Base-by-base conservation (phyloP, 164 flowering plant genomes). In the Akebia trifoliata region DNA sequence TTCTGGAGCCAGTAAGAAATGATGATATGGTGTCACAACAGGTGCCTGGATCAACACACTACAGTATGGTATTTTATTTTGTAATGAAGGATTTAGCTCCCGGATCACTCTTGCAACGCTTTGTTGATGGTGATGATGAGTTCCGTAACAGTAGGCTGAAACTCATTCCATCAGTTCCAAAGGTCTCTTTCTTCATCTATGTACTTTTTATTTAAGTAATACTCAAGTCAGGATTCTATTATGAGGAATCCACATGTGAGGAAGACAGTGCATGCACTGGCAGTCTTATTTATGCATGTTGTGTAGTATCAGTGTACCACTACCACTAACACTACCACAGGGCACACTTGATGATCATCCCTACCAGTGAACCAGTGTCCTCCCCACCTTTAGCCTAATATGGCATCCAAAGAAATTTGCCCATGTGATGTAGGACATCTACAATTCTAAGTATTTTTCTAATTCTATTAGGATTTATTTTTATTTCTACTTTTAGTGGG, bases 101-200 rank as follows among this genome's bases (percentile, higher is more conserved):
- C 37, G 97, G 99, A 63, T 90, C 99, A 18, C 87, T 94, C 11
- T 63, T 94, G 76, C 96, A 90, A 69, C 86, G 88, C 20, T 94
- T 94, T 81, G 95, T 94, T 59, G 96, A 94, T 72, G 97, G 99
- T 38, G 99, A 94, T 67, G 99, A 90, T 68, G 99, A 94, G 66
- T 94, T 90, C 60, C 88, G 99, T 25, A 94, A 84, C 64, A 86
- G 93, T 65, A 79, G 99, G 71, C 64, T 94, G 65, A 94, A 90
- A 78, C 96, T 94, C 62, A 94, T 94, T 48, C 99, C 99, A 25
- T 90, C 93, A 44, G 97, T 90, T 59, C 97, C 99, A 25, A 94
- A 90, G 97, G 99, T 93, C 71, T 48, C 25, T 54, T 40, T 57
- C 50, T 58, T 31, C 20, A 3, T 25, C 36, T 42, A 4, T 14